Percentiles rank a stretch among this genome's conserved stretches.
Evolutionary conservation across 345 rosid genomes (phyloP).

Genomic region (Hypericum androsaemum): DNA sequence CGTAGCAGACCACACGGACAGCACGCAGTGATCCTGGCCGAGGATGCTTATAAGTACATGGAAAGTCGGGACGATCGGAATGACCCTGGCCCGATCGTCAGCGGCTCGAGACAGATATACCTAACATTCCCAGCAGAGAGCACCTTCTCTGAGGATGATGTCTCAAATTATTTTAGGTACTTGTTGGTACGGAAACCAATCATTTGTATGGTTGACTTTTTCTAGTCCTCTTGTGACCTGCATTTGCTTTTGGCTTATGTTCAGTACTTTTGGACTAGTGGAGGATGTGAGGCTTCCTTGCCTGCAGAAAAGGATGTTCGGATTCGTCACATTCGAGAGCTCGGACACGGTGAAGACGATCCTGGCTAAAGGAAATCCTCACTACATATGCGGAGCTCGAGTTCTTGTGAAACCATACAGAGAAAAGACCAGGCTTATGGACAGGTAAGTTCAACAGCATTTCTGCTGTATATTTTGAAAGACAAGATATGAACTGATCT

Average conservation of each 20-base stretch:
- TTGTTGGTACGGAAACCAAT: not conserved
- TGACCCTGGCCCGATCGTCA: constrained; percentile 34
- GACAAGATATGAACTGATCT: too few species aligned
- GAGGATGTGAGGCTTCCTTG: constrained; percentile 69
- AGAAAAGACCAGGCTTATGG: constrained; percentile 48
- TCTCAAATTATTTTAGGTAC: constrained; percentile 50
- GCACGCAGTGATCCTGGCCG: constrained; percentile 50
- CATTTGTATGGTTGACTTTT: constrained; percentile 2
- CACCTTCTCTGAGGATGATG: constrained; percentile 57
- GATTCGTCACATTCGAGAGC: constrained; percentile 52
- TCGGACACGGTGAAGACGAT: constrained; percentile 48
- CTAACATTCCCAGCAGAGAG: constrained; percentile 62
- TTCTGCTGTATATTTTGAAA: not conserved
- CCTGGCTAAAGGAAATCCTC: constrained; percentile 58
- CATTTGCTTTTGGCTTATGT: constrained; percentile 6
- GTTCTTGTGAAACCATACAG: constrained; percentile 66
- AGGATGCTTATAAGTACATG: constrained; percentile 40
- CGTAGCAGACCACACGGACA: constrained; percentile 66
- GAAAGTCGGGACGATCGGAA: constrained; percentile 32
- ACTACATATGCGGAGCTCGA: constrained; percentile 61
- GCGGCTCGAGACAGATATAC: constrained; percentile 54
- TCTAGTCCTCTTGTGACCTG: not conserved
- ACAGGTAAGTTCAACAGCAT: constrained; percentile 30
- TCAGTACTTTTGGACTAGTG: constrained; percentile 49
- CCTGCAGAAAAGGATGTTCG: constrained; percentile 63